Evolutionary conservation across 1,284 basidiomycete genomes (phyloP), one percentile per base, ranked within the genome.

Genomic region (Termitomyces sp.): DNA sequence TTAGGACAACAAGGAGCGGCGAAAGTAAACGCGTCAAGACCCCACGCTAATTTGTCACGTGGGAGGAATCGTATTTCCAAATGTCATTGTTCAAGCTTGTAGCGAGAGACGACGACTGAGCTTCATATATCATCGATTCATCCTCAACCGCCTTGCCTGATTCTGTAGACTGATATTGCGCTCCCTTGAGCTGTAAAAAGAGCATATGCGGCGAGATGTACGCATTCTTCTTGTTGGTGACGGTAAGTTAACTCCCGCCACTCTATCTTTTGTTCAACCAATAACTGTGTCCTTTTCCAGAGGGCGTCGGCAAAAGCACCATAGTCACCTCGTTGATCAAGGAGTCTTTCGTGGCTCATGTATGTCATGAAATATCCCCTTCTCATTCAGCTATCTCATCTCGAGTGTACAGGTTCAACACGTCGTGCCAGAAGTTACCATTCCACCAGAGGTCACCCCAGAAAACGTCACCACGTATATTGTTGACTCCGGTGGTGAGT

Each of bases 391-490:
- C 46, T 39, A 43, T 60, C 28, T 62, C 43, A 49, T 50, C 49
- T 43, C 49, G 49, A 30, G 9, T 50, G 38, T 54, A 3, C 62
- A 91, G 91, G 92, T 92, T 52, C 93, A 89, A 70, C 91, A 93
- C 63, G 79, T 95, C 65, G 87, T 97, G 16, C 94, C 93, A 13
- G 93, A 97, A 71, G 92, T 97, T 44, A 97, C 94, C 5, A 95
- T 97, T 54, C 94, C 94, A 7, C 92, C 93, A 65, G 91, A 94
- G 71, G 92, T 96, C 43, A 95, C 93, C 16, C 91, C 94, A 44
- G 93, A 94, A 75, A 93, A 95, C 66, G 91, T 96, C 34, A 96
- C 94, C 1, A 97, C 93, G 5, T 91, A 94, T 64, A 96, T 97
- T 57, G 90, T 97, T 46, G 94, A 97, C 69, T 93, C 94, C 44